Base-by-base conservation (phyloP, 1,139 yeast species). In the Scheffersomyces insectosa region DNA sequence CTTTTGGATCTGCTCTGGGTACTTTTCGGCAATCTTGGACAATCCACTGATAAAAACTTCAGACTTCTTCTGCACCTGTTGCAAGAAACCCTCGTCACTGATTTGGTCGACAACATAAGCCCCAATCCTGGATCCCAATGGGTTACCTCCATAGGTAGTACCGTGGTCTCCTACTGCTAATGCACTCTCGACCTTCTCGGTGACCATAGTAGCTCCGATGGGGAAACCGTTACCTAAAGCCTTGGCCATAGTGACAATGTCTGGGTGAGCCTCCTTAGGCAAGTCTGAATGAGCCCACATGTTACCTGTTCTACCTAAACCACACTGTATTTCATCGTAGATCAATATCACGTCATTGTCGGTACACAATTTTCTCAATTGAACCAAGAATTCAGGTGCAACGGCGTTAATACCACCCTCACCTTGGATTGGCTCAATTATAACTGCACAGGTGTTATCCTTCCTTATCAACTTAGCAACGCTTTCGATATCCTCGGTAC, bases 191-290 rank as follows among this genome's bases (percentile, higher is more conserved):
- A 93, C 87, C 46, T 80, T 76, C 51, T 88, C 95, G 41, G 88
- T 81, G 42, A 93, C 82, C 79, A 93, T 78, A 3, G 96, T 88
- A 6, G 98, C 99, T 40, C 96, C 97, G 55, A 93, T 86, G 32
- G 99, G 99, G 74, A 83, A 89, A n/a, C 99, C 99, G 60, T 93
- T 93, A 46, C 99, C 99, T 36, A 93, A 74, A 1, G 98, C 97
- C 65, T 93, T 93, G 40, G 99, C 99, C 77, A 85, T 80, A 27
- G 99, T 91, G 43, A 93, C 65, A 49, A 93, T 88, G 65, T 93
- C 99, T 3, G 99, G 99, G 60, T 89, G 95, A 0, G 93, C 96
- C 47, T 81, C 87, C 38, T 72, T 63, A 36, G 91, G 88, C 41
- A 85, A 70, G 52, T 78, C 70, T 31, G 83, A 73, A 61, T 93